A percentile compares a stretch with the other conserved stretches of the same genome.
These are phyloP conservation scores for Xanthoconium purpureum DNA, from an alignment of 768 basidiomycete genomes.

Conservation along the genomic window DNA sequence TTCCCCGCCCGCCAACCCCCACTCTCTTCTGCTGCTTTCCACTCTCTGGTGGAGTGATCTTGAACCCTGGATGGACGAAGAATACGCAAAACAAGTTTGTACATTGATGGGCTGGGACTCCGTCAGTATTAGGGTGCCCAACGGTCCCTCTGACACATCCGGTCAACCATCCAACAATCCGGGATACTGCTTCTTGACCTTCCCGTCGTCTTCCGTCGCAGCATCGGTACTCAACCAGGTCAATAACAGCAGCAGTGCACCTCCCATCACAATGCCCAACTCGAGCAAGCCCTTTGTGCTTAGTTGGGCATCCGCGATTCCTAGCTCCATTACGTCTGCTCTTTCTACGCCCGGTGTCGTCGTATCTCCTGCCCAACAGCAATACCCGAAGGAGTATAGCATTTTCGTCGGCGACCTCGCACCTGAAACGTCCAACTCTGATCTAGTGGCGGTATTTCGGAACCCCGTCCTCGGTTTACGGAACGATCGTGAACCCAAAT, in stretches of 20 bases:
- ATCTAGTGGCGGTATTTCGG: conserved; percentile 89
- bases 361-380: conserved; percentile 41
- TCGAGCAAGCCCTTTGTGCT: conserved; percentile 77
- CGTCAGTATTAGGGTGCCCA: conserved; percentile 69
- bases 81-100: conserved; percentile 88
- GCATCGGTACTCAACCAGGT: conserved; percentile 69
- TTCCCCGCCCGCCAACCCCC: conserved; percentile 27
- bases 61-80: conserved; percentile 97
- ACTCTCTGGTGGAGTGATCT: conserved; percentile 87
- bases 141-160: conserved; percentile 51
- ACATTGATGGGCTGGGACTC: conserved; percentile 85
- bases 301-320: conserved; percentile 63
- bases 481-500: conserved; percentile 84
- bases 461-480: conserved; percentile 84
- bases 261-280: conserved; percentile 76
- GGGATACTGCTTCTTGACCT: conserved; percentile 86
- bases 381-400: conserved; percentile 82
- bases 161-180: conserved; percentile 77
- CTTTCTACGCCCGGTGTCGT: conserved; percentile 27
- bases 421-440: conserved; percentile 91
- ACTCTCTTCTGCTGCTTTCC: conserved; percentile 41
- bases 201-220: conserved; percentile 68
- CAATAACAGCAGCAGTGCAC: conserved; percentile 41
- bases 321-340: conserved; percentile 33
- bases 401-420: conserved; percentile 95